Evolutionary conservation across 495 filamentous ascomycete genomes (phyloP).

Genomic region (Tuber indicum): DNA sequence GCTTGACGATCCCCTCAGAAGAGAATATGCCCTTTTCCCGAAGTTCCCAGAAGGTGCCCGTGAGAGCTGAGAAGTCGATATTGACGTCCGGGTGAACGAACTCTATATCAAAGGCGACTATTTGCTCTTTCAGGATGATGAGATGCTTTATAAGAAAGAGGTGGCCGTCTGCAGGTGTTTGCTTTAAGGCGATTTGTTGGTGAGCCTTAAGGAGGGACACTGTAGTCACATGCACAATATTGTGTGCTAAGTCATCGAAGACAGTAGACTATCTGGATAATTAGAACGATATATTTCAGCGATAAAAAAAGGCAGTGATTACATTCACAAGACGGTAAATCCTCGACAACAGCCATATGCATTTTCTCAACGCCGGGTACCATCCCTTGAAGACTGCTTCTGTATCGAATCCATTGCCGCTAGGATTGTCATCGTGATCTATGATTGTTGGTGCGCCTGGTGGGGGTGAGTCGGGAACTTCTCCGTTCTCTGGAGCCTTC

Average conservation of each 20-base stretch:
- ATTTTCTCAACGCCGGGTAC: conserved; percentile 71
- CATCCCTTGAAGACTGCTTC: conserved; percentile 43
- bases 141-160: conserved; percentile 70
- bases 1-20: conserved; percentile 53
- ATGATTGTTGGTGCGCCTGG: conserved; percentile 49
- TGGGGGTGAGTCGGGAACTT: conserved; percentile 47
- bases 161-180: conserved; percentile 53
- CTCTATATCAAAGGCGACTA: conserved; percentile 69
- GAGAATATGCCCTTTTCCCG: conserved; percentile 66
- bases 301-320: conserved; percentile 40
- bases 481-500: conserved; percentile 44
- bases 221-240: conserved; percentile 68
- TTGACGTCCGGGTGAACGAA: conserved; percentile 60
- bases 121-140: conserved; percentile 67
- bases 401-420: conserved; percentile 47
- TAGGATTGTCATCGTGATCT: conserved; percentile 49
- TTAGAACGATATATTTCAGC: conserved; percentile 1
- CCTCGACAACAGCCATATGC: conserved; percentile 66
- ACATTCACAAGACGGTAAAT: conserved; percentile 66
- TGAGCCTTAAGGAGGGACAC: conserved; percentile 59
- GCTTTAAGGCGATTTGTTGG: conserved; percentile 49
- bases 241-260: conserved; percentile 71
- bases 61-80: conserved; percentile 64
- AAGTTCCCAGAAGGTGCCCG: conserved; percentile 65
- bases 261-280: conserved; percentile 51